These are phyloP conservation scores for Yamadazyma pseudoaaseri DNA, from an alignment of 1,139 yeast species.

Conservation along the genomic window DNA sequence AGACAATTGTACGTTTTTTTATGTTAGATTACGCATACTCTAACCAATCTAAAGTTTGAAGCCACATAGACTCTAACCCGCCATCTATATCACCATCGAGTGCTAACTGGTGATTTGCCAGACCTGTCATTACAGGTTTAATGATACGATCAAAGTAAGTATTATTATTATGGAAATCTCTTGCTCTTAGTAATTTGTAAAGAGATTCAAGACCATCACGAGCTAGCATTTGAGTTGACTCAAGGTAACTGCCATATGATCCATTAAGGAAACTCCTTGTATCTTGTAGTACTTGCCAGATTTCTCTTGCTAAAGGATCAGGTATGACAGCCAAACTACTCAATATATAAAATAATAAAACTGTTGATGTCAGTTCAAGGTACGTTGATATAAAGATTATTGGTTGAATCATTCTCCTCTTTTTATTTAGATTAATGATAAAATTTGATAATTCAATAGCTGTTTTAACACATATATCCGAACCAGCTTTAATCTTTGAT, in stretches of 20 bases:
- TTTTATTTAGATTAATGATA: constrained; percentile 11
- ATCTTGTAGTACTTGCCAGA: constrained; percentile 12
- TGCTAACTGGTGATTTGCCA: constrained; percentile 2
- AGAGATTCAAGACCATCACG: constrained; percentile 13
- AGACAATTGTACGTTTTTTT: too few relatives aligned
- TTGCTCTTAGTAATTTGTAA: constrained; percentile 7
- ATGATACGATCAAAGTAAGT: constrained; percentile 12
- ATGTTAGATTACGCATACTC: constrained; percentile 4
- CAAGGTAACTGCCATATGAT: constrained; percentile 13
- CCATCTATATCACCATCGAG: constrained; percentile 6
- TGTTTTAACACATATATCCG: constrained; percentile 11
- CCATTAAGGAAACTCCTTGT: constrained; percentile 13
- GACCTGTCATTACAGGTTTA: constrained; percentile 8
- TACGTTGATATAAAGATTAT: constrained; percentile 13
- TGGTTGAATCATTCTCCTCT: constrained; percentile 13
- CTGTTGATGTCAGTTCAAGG: constrained; percentile 14
- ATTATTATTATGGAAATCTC: constrained; percentile 2
- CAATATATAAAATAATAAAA: constrained; percentile 12
- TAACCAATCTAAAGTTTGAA: constrained; percentile 13
- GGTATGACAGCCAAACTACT: constrained; percentile 9
- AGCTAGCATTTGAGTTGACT: constrained; percentile 11
- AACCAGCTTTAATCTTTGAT: constrained; percentile 9
- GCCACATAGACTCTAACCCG: constrained; percentile 13
- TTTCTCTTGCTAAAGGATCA: constrained; percentile 10
- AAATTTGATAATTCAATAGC: constrained; percentile 12